Evolutionary conservation across 768 basidiomycete genomes (phyloP), one percentile per base, ranked within the genome.

Genomic region (Amanita brunnescens): DNA sequence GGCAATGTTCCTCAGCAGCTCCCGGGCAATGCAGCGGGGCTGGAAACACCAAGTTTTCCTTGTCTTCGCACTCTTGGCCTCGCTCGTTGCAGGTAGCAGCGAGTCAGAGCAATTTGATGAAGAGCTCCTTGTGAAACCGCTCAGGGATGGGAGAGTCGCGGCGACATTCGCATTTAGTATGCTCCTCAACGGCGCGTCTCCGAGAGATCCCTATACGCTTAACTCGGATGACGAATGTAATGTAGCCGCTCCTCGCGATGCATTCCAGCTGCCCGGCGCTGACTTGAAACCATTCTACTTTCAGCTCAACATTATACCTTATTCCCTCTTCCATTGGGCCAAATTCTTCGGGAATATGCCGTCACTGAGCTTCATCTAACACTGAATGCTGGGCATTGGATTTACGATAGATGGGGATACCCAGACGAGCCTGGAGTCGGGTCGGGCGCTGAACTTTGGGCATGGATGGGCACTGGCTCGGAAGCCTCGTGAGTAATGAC

Each of bases 371-470:
- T 98, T 18, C 90, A 94, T 59, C 78, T 98, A 6, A 84, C 86
- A 8, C 74, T 98, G 34, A 95, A 94, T 49, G 84, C 93, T 10
- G 95, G 95, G 16, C 86, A 83, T 58, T 97, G 95, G 95, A 77
- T 88, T 62, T 91, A 91, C 56, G 77, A 80, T 38, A 69, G 76
- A 21, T 94, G 91, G 87, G 90, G 88, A 0, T 79, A 83, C 56
- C 91, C 93, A 0, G 76, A 82, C 24, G 85, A 87, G 55, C 68
- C 76, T 4, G 81, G 80, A 2, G 86, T 92, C 1, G 86, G 86
- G 2, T 81, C 86, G 0, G 94, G 94, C 2, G 94, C 90, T 6
- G 89, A 94, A 62, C 70, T 97, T 5, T 87, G 87, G 84, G 90
- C 85, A 8, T 96, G 92, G 91, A 83, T 96, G 75, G 85, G 78